A percentile compares a stretch with the other conserved stretches of the same genome.
Conservation (phyloP, 352 stramenopile genomes). For the Globisporangium paroecandrum region DNA sequence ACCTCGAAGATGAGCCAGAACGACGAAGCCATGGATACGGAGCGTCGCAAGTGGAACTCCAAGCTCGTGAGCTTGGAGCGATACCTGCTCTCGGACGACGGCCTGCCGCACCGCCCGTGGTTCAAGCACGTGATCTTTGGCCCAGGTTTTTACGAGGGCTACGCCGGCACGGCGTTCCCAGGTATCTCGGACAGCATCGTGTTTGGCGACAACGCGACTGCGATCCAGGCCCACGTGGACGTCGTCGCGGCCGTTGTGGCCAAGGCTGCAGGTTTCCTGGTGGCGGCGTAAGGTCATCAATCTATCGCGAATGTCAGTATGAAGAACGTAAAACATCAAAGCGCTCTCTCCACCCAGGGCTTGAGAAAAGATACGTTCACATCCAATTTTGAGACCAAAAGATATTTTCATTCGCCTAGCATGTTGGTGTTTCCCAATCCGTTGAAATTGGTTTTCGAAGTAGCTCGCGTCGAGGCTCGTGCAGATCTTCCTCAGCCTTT, state of each 20-base stretch:
- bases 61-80: conserved; percentile 54
- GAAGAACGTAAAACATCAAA: neutral
- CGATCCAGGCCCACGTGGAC: conserved; percentile 43
- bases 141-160: conserved; percentile 54
- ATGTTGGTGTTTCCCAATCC: neutral
- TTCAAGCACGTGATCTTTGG: conserved; percentile 66
- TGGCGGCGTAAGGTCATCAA: neutral
- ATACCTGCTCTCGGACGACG: conserved; percentile 31
- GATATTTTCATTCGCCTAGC: neutral
- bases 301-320: neutral
- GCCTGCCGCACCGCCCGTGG: conserved; percentile 47
- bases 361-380: neutral
- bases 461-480: neutral
- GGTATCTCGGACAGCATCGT: conserved; percentile 43
- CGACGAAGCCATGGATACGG: neutral
- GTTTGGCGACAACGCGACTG: conserved; percentile 34
- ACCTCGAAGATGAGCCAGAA: neutral
- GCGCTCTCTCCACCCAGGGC: neutral
- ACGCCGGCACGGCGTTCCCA: conserved; percentile 44
- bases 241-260: conserved; percentile 35
- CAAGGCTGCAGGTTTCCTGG: conserved; percentile 25
- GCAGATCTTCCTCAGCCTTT: neutral
- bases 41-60: conserved; percentile 33
- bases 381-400: neutral
- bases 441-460: neutral